phyloP scores from a whole-genome alignment of 2,329 filamentous ascomycete genomes.

The Blastomyces percursus region DNA sequence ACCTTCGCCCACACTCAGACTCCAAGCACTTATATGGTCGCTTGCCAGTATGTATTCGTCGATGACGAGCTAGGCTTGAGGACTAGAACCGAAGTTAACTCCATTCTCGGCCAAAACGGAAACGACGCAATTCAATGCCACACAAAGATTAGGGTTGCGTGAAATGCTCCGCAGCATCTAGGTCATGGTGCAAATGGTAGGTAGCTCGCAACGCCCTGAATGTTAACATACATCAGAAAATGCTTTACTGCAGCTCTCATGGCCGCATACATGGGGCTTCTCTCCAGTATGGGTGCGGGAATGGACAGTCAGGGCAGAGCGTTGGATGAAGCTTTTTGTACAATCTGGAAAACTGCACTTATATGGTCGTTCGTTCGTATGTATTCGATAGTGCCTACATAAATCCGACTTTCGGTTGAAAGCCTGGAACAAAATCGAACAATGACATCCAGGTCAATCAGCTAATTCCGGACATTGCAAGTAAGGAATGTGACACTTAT shows the following conservation, averaged over 20 bases:
- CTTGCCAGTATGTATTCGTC: constrained; percentile 17
- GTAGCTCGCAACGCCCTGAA: constrained; percentile 2
- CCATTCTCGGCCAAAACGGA: background rate
- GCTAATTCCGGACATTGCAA: background rate
- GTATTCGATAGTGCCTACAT: constrained; percentile 38
- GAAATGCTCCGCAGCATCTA: background rate
- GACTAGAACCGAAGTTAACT: constrained; percentile 13
- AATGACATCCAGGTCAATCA: constrained; percentile 6
- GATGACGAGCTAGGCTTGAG: constrained; percentile 18
- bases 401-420: constrained; percentile 42
- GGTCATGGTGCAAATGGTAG: background rate
- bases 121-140: background rate
- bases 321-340: constrained; percentile 40
- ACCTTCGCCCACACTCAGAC: constrained; percentile 16
- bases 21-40: constrained; percentile 17
- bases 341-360: constrained; percentile 35
- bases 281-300: constrained; percentile 36
- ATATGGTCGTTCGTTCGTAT: constrained; percentile 40
- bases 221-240: constrained; percentile 33
- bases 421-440: constrained; percentile 23
- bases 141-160: background rate
- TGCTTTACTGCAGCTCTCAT: constrained; percentile 34
- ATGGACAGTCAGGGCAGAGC: constrained; percentile 38
- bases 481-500: background rate
- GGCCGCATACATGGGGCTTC: constrained; percentile 35